Base-by-base conservation (phyloP, 768 basidiomycete species). In the Amanita pseudoporphyria region DNA sequence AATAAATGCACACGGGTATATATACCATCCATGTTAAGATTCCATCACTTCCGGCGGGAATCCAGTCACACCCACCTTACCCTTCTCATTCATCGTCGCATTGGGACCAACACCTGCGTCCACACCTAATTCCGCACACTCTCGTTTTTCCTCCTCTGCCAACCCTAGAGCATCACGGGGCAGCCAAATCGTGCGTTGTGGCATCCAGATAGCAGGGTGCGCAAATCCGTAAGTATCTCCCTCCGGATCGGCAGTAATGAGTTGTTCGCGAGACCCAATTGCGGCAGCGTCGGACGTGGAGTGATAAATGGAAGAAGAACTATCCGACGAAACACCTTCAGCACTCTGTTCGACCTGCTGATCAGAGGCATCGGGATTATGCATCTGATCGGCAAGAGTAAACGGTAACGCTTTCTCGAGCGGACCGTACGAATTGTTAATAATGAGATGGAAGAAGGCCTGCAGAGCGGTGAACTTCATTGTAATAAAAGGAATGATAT, bases 171-270 rank as follows among this genome's bases (percentile, higher is more conserved):
- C 57, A 62, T 98, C 95, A 33, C 68, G 65, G 18, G 95, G 89
- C 47, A 97, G 64, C 95, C 95, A 98, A 28, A 97, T 69, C 4
- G 79, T 71, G 54, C 82, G 73, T 66, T 92, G 88, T 41, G 86
- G 79, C 45, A 78, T 66, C 53, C 70, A 78, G 48, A 78, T 73
- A 6, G 91, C 91, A 13, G 95, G 95, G 58, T 95, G 95, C 40
- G 86, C 81, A 68, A 95, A 97, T 10, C 85, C 84, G 58, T 81
- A 81, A 44, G 78, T 65, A 4, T 69, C 69, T 40, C 71, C 68
- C 21, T 45, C 47, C 22, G 38, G 28, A 22, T 58, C 53, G 5
- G 53, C 39, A 32, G 16, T 33, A 14, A 18, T 45, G 3, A 39
- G 38, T 33, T 57, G 43, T 24, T 52, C 51, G 24, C 39, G 33